These are phyloP conservation scores for Elsinoe batatas DNA, from an alignment of 2,329 filamentous ascomycete species.

Conservation along the genomic window DNA sequence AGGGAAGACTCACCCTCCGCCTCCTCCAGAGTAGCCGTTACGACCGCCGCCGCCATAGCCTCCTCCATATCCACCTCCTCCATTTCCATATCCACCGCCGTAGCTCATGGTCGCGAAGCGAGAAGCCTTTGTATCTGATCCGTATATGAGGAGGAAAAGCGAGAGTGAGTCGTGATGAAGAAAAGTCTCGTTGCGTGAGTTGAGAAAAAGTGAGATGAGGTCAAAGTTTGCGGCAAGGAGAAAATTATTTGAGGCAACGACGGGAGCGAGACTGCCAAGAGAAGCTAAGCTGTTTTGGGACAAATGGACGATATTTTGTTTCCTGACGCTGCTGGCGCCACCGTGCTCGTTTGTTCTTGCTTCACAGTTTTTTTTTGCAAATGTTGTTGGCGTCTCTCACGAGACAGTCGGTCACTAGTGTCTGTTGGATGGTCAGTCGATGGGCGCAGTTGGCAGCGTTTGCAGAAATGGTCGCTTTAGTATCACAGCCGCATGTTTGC, in stretches of 20 bases:
- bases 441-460: too few relatives aligned
- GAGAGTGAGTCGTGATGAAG: neutral
- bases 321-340: neutral
- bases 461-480: too few relatives aligned
- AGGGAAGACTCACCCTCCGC: neutral
- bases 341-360: neutral
- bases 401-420: too few relatives aligned
- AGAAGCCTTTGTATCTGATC: constrained; percentile 15
- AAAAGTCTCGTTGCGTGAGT: too few relatives aligned
- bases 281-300: neutral
- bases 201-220: constrained; percentile 3
- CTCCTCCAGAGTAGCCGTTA: too few relatives aligned
- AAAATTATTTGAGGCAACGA: constrained; percentile 10
- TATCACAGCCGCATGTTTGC: too few relatives aligned
- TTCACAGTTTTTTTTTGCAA: too few relatives aligned
- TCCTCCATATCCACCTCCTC: constrained; percentile 39
- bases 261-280: neutral
- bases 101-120: constrained; percentile 54
- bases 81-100: constrained; percentile 43
- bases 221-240: constrained; percentile 5
- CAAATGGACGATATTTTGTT: neutral
- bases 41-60: constrained; percentile 27
- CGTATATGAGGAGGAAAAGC: neutral
- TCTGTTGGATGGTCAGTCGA: too few relatives aligned
- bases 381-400: too few relatives aligned